phyloP scores from a whole-genome alignment of 140 eudicot species.

The Stevia rebaudiana region DNA sequence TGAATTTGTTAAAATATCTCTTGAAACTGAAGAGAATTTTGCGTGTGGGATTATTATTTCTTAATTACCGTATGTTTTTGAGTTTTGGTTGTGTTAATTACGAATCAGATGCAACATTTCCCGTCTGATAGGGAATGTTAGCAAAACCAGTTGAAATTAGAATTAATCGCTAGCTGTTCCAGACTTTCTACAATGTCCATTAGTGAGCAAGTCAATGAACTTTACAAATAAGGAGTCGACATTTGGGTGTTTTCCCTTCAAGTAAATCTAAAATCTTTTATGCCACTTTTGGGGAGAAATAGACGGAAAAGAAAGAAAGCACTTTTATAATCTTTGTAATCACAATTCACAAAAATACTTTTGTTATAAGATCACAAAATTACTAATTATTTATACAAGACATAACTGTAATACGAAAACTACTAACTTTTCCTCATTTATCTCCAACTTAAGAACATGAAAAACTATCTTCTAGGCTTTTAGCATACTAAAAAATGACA shows the following conservation, averaged over 20 bases:
- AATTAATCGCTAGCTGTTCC: background rate
- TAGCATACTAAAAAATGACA: background rate
- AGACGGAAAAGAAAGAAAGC: background rate
- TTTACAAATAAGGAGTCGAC: background rate
- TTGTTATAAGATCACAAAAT: too few relatives aligned
- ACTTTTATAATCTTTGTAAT: too few relatives aligned
- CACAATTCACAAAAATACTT: too few relatives aligned
- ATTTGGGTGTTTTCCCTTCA: too few relatives aligned
- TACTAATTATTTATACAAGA: too few relatives aligned
- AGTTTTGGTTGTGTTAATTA: background rate
- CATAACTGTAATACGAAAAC: too few relatives aligned
- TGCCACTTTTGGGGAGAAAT: too few relatives aligned
- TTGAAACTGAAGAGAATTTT: constrained; percentile 6
- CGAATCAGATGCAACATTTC: background rate
- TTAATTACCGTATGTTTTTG: background rate
- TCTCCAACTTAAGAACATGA: too few relatives aligned
- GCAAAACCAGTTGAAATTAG: background rate
- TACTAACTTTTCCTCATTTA: too few relatives aligned
- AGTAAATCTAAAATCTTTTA: too few relatives aligned
- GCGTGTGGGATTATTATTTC: background rate
- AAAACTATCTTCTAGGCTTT: too few relatives aligned
- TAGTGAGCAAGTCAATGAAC: background rate
- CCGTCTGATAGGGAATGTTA: background rate
- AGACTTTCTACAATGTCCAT: background rate
- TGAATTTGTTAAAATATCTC: background rate